Evolutionary conservation across 768 basidiomycete genomes (phyloP).

Genomic region (Russula sp.): DNA sequence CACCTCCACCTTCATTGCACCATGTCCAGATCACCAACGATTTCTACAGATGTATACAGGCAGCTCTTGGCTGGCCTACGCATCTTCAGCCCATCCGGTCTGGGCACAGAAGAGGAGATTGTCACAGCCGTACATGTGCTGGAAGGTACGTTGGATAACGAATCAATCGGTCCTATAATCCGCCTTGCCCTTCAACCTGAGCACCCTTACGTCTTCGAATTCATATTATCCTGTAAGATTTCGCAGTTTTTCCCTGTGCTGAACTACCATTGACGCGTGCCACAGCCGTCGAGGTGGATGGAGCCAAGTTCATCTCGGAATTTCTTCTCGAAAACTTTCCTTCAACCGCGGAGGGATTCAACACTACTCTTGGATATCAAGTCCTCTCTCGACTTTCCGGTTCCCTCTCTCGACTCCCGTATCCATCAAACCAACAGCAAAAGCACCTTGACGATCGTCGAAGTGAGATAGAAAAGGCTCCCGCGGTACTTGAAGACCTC

Average conservation of each 20-base stretch:
- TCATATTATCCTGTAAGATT: conserved; percentile 10
- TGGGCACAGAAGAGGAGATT: not conserved
- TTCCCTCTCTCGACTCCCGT: not conserved
- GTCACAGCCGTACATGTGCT: conserved; percentile 1
- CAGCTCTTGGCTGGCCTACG: conserved; percentile 2
- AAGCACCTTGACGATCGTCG: not conserved
- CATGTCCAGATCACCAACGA: not conserved
- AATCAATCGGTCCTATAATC: conserved; percentile 11
- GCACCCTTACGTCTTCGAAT: conserved; percentile 10
- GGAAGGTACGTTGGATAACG: conserved; percentile 6
- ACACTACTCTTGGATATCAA: not conserved
- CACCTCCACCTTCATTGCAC: not conserved
- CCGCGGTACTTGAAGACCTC: not conserved
- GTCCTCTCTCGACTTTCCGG: conserved; percentile 7
- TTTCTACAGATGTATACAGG: not conserved
- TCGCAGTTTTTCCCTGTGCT: not conserved
- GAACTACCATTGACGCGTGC: not conserved
- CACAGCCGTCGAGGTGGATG: not conserved
- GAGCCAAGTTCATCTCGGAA: not conserved
- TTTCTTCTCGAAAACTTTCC: conserved; percentile 1
- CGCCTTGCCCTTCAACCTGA: not conserved
- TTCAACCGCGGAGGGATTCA: not conserved
- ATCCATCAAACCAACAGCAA: not conserved
- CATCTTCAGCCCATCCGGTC: conserved; percentile 7
- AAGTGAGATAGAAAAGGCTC: not conserved